phyloP scores from a whole-genome alignment of 306 rosid species.

The Citrullus amarus region DNA sequence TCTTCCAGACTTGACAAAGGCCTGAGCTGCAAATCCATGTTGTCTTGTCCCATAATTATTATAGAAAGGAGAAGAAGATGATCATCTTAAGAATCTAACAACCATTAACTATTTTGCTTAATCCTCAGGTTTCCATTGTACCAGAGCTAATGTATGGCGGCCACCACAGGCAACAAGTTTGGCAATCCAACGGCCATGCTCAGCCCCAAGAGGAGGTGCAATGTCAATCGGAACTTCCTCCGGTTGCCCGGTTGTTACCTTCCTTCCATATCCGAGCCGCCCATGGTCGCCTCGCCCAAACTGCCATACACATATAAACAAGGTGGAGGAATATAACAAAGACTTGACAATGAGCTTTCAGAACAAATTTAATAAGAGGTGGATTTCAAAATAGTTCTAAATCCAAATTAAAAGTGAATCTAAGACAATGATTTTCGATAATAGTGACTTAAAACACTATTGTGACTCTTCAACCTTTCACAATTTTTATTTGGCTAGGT shows the following conservation, averaged over 20 bases:
- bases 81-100: background rate
- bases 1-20: background rate
- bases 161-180: conserved; percentile 92
- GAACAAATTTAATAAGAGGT: background rate
- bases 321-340: background rate
- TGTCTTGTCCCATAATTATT: background rate
- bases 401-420: background rate
- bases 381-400: background rate
- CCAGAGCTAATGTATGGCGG: conserved; percentile 83
- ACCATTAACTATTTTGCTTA: background rate
- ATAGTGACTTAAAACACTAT: background rate
- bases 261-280: conserved; percentile 93
- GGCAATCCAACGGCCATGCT: conserved; percentile 56
- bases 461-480: background rate
- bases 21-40: background rate
- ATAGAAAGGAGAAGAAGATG: background rate
- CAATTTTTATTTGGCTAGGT: background rate
- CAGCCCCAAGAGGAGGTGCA: conserved; percentile 26
- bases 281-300: conserved; percentile 98
- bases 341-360: background rate
- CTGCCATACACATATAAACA: conserved; percentile 18
- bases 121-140: conserved; percentile 55
- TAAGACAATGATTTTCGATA: background rate
- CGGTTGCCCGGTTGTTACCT: conserved; percentile 92
- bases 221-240: conserved; percentile 74